A percentile compares a stretch with the other conserved stretches of the same genome.
Evolutionary conservation across 2,329 filamentous ascomycete genomes (phyloP).

Genomic region (Salinomyces thailandicus): DNA sequence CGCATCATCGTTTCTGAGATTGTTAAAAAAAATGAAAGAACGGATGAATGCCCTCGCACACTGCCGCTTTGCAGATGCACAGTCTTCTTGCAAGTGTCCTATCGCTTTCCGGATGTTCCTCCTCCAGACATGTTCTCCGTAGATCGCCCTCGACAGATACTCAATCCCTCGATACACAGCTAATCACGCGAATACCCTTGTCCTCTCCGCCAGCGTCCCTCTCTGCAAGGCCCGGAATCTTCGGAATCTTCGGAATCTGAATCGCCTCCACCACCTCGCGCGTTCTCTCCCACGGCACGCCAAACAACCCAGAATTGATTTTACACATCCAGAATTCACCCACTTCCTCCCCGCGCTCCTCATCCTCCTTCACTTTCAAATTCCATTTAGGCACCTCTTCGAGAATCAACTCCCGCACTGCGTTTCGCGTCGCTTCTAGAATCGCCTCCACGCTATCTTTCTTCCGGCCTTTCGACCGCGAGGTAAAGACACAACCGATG

Average conservation of each 20-base stretch:
- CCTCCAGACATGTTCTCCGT: no score
- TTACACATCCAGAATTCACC: conserved; percentile 20
- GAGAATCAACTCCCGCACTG: conserved; percentile 39
- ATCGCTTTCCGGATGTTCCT: no score
- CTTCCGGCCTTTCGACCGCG: conserved; percentile 35
- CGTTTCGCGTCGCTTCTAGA: conserved; percentile 37
- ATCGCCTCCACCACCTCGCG: conserved; percentile 32
- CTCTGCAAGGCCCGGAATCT: no score
- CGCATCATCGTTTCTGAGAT: no score
- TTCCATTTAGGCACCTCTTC: conserved; percentile 29
- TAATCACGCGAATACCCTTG: background rate
- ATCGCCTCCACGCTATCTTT: conserved; percentile 37
- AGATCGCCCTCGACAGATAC: no score
- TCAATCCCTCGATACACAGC: background rate
- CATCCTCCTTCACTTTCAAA: conserved; percentile 4
- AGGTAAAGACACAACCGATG: conserved; percentile 52
- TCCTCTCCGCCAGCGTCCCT: background rate
- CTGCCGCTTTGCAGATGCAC: no score
- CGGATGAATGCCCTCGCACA: background rate
- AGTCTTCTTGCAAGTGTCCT: no score
- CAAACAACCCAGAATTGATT: conserved; percentile 50
- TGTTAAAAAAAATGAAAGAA: no score
- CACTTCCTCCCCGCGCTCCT: conserved; percentile 7
- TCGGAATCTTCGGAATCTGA: conserved; percentile 16
- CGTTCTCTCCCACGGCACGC: conserved; percentile 44